phyloP scores from a whole-genome alignment of 2,329 filamentous ascomycete species.

The Paracamarosporium sp. region DNA sequence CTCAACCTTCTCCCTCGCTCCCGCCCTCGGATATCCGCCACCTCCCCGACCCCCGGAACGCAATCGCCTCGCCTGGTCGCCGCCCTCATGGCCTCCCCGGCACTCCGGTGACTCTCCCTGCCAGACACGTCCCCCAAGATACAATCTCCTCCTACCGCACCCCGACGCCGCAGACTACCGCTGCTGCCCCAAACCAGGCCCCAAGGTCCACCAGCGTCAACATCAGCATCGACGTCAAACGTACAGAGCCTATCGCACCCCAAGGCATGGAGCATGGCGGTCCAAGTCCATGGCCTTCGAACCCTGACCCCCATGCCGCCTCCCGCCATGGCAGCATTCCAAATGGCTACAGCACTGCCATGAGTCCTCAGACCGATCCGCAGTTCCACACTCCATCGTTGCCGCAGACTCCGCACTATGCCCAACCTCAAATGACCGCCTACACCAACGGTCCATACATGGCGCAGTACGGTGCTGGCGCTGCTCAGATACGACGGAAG shows the following conservation, averaged over 20 bases:
- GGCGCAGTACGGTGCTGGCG: slow-evolving; percentile 28
- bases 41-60: slow-evolving; percentile 39
- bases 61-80: slow-evolving; percentile 41
- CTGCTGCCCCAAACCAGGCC: slow-evolving; percentile 26
- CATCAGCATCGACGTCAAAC: slow-evolving; percentile 36
- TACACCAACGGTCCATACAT: slow-evolving; percentile 39
- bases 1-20: slow-evolving; percentile 39
- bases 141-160: slow-evolving; percentile 40
- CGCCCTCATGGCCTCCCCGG: slow-evolving; percentile 44
- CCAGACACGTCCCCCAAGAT: slow-evolving; percentile 38
- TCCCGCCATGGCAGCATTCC: slow-evolving; percentile 36
- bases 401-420: slow-evolving; percentile 37
- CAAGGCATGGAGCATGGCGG: slow-evolving; percentile 45
- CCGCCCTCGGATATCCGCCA: slow-evolving; percentile 41
- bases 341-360: slow-evolving; percentile 40
- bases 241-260: slow-evolving; percentile 3
- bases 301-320: slow-evolving; percentile 31
- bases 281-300: slow-evolving; percentile 39
- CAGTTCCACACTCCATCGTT: slow-evolving; percentile 40
- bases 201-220: slow-evolving; percentile 34
- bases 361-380: slow-evolving; percentile 40
- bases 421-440: slow-evolving; percentile 27
- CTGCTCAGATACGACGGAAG: slow-evolving; percentile 36
- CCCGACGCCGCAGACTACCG: slow-evolving; percentile 36
- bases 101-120: slow-evolving; percentile 36